Evolutionary conservation across 2,329 filamentous ascomycete species (phyloP), one percentile per base, ranked within the genome.

Genomic region (Fragosphaeria purpurea): DNA sequence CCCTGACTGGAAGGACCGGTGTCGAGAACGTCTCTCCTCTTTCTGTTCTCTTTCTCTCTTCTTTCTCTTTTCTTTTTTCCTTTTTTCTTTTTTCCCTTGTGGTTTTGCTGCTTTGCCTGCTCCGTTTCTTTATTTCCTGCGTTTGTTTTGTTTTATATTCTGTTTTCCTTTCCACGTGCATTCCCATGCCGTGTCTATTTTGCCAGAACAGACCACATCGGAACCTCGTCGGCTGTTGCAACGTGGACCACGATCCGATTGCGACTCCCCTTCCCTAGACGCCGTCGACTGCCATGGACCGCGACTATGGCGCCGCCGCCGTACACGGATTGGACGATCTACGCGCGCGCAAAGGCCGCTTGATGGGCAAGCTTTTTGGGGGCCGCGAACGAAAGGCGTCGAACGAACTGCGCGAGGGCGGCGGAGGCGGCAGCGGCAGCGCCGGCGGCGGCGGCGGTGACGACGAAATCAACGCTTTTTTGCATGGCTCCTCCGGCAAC

Each of bases 331-430:
- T 48, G 4, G 55, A 57, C 30, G 53, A 55, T 10, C 30, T 10
- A 39, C 48, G 45, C 53, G 71, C 72, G 38, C 72, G 68, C 62
- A 68, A 73, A 59, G 72, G 73, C 59, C 78, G 80, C 54, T 65
- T 83, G 44, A 83, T 83, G 74, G 79, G 79, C 57, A 82, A 80
- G 68, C 68, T 83, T 52, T 82, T 82, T 60, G 71, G 71, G 51
- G 63, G 59, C 46, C 61, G 62, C 60, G 65, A 65, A 59, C 61
- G 63, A 57, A 63, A 69, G 61, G 51, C 58, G 55, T 59, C 58
- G 57, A 65, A 54, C 59, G 67, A 70, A 53, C 63, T 67, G 53
- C 63, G 43, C 4, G 51, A 65, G 47, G 66, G 22, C 22, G 22
- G 22, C 22, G 22, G 22, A 22, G 22, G 22, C 22, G 22, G 22